phyloP scores from a whole-genome alignment of 805 yeast species.

The Suhomyces sp. region DNA sequence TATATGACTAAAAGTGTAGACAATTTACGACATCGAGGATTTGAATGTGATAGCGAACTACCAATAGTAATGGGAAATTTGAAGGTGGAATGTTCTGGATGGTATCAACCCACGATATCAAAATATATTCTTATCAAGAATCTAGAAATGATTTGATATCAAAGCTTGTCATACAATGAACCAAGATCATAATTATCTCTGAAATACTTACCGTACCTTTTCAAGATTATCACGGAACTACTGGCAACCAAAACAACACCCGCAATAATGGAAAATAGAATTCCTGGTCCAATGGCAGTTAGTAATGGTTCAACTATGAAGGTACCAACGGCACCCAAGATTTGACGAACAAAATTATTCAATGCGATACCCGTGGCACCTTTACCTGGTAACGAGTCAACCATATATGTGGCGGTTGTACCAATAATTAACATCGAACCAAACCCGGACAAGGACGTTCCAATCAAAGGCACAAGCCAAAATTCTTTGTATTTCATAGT shows the following conservation, averaged over 20 bases:
- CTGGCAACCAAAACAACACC: constrained; percentile 52
- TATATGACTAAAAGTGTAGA: too few species aligned
- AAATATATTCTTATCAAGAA: too few species aligned
- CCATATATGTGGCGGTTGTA: constrained; percentile 74
- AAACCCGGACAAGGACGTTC: constrained; percentile 79
- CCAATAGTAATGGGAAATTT: too few species aligned
- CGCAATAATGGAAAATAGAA: constrained; percentile 64
- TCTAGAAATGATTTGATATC: too few species aligned
- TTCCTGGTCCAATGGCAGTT: constrained; percentile 67
- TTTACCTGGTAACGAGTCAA: constrained; percentile 81
- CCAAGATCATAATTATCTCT: constrained; percentile 63
- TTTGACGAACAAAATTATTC: constrained; percentile 71
- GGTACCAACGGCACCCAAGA: constrained; percentile 72
- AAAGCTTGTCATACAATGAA: constrained; percentile 52
- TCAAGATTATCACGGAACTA: constrained; percentile 44
- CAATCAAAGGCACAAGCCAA: constrained; percentile 81
- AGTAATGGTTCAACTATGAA: constrained; percentile 73
- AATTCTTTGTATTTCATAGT: constrained; percentile 60
- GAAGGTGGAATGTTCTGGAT: too few species aligned
- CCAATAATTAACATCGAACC: constrained; percentile 85
- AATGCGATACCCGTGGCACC: constrained; percentile 90
- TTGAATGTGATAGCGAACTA: too few species aligned
- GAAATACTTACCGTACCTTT: constrained; percentile 57
- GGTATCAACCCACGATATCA: too few species aligned
- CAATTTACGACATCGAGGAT: too few species aligned